Conservation (phyloP, 371 early-diverging fungal species). For the Mucor saturninus region DNA sequence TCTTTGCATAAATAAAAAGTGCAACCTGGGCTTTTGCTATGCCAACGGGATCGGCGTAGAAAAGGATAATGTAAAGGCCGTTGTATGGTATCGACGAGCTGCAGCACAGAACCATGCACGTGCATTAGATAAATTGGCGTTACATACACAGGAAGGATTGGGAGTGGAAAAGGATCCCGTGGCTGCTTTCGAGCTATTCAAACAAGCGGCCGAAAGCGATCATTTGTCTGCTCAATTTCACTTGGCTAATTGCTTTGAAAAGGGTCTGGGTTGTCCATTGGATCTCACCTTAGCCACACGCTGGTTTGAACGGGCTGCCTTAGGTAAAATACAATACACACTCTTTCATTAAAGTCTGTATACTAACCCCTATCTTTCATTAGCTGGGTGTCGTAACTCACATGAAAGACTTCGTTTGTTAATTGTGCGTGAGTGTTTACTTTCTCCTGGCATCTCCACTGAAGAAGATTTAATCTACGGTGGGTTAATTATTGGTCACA, state of each 20-base stretch:
- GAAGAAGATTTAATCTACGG: slow-evolving; percentile 29
- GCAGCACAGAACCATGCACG: slow-evolving; percentile 71
- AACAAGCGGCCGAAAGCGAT: slow-evolving; percentile 64
- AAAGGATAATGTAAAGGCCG: slow-evolving; percentile 64
- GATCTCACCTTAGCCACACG: slow-evolving; percentile 59
- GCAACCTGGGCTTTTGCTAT: slow-evolving; percentile 85
- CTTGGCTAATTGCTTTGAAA: slow-evolving; percentile 64
- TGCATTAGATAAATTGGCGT: slow-evolving; percentile 85
- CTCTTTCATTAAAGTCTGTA: neutral
- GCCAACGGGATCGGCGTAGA: slow-evolving; percentile 80
- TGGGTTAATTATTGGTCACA: slow-evolving; percentile 33
- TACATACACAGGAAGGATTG: slow-evolving; percentile 78
- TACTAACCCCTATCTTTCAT: slow-evolving; percentile 3
- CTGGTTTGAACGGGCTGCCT: slow-evolving; percentile 74
- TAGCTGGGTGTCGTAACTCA: slow-evolving; percentile 57
- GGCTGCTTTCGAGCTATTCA: slow-evolving; percentile 63
- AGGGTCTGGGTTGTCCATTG: slow-evolving; percentile 66
- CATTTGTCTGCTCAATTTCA: slow-evolving; percentile 65
- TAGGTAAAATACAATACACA: slow-evolving; percentile 23
- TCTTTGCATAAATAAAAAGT: slow-evolving; percentile 25
- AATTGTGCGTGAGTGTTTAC: slow-evolving; percentile 55
- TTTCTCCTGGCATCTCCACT: slow-evolving; percentile 14
- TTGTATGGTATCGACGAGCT: slow-evolving; percentile 72
- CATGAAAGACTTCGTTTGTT: slow-evolving; percentile 60
- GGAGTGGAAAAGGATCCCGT: slow-evolving; percentile 62